These are phyloP conservation scores for Triangularia setosa DNA, from an alignment of 2,329 filamentous ascomycete species.

Conservation along the genomic window DNA sequence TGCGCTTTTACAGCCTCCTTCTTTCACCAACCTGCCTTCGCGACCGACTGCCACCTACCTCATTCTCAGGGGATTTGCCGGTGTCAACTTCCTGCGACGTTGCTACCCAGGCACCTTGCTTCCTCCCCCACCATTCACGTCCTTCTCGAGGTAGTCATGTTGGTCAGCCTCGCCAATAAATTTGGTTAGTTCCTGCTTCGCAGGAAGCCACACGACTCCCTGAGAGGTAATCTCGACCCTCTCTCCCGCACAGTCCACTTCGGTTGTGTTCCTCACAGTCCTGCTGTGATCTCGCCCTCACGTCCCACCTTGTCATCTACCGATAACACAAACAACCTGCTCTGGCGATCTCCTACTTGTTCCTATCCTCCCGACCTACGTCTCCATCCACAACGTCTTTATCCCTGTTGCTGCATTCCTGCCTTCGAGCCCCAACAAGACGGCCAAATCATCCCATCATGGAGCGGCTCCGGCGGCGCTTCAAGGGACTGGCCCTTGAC, in stretches of 20 bases:
- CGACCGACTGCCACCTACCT: too few relatives aligned
- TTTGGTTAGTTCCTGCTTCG: slow-evolving; percentile 3
- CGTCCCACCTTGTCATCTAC: background rate
- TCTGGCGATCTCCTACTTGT: background rate
- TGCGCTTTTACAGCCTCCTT: background rate
- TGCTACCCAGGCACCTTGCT: background rate
- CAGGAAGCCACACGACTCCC: background rate
- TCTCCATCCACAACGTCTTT: background rate
- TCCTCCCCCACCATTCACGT: background rate
- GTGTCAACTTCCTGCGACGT: too few relatives aligned
- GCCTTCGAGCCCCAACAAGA: background rate
- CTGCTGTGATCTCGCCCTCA: background rate
- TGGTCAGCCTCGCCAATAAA: background rate
- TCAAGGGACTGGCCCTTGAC: slow-evolving; percentile 41
- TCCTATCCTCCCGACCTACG: background rate
- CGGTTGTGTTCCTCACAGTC: background rate
- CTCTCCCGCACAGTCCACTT: background rate
- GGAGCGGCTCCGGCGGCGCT: slow-evolving; percentile 29
- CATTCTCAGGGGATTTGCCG: too few relatives aligned
- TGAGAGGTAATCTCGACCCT: background rate
- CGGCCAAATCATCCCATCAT: slow-evolving; percentile 3
- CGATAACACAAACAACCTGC: background rate
- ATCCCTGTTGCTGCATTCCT: background rate
- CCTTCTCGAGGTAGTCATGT: background rate
- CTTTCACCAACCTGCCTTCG: background rate